phyloP scores from a whole-genome alignment of 768 basidiomycete genomes.

The Pleurotus salmoneostramineus region DNA sequence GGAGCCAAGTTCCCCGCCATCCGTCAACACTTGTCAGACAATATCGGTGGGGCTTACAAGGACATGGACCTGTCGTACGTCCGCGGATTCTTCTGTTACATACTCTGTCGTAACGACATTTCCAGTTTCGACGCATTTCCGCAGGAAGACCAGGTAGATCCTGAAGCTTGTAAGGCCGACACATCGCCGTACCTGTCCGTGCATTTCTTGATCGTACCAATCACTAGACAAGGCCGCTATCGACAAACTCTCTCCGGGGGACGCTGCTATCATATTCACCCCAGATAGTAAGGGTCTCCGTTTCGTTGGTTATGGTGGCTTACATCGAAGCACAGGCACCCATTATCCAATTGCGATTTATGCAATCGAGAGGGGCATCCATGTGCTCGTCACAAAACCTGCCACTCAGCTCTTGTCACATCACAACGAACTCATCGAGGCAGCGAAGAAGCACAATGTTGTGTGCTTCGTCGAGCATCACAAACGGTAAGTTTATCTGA shows the following conservation, averaged over 20 bases:
- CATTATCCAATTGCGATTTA: conserved; percentile 84
- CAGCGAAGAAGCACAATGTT: conserved; percentile 76
- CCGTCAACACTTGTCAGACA: conserved; percentile 72
- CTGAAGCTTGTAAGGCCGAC: conserved; percentile 71
- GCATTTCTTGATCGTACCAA: conserved; percentile 4
- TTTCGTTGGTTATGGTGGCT: background rate
- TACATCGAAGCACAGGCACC: conserved; percentile 44
- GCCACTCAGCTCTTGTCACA: conserved; percentile 84
- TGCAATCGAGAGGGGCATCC: conserved; percentile 80
- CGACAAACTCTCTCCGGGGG: conserved; percentile 70
- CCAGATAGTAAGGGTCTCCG: conserved; percentile 67
- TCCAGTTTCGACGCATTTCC: conserved; percentile 78
- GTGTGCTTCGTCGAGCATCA: conserved; percentile 95
- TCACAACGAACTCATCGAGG: conserved; percentile 72
- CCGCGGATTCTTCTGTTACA: background rate
- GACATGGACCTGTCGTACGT: conserved; percentile 83
- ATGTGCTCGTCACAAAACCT: conserved; percentile 92
- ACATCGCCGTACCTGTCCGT: background rate
- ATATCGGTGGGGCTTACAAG: conserved; percentile 81
- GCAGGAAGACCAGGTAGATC: conserved; percentile 59
- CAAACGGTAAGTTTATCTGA: conserved; percentile 51
- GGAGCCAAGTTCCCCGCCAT: conserved; percentile 88
- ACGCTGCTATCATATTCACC: conserved; percentile 92
- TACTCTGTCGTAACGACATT: background rate
- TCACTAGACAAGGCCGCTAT: conserved; percentile 80